Percentiles rank a stretch among this genome's conserved stretches.
Evolutionary conservation across 2,329 filamentous ascomycete genomes (phyloP).

Genomic region (Monilinia fructigena): DNA sequence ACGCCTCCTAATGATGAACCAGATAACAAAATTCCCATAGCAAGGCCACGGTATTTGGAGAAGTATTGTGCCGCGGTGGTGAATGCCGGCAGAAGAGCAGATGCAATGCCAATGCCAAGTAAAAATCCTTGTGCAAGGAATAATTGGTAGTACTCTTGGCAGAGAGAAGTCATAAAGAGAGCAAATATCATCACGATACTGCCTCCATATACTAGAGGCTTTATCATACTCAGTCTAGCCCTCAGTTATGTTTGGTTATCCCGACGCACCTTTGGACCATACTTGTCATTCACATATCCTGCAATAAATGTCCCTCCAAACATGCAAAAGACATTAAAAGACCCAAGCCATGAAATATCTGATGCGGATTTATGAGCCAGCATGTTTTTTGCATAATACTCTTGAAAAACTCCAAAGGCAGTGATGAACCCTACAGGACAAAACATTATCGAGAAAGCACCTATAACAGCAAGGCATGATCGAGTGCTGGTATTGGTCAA

Average conservation of each 20-base stretch:
- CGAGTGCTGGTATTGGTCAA: slow-evolving; percentile 6
- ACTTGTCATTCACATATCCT: slow-evolving; percentile 31
- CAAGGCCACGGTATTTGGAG: slow-evolving; percentile 25
- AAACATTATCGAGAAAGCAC: slow-evolving; percentile 33
- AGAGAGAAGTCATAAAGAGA: slow-evolving; percentile 36
- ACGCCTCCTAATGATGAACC: slow-evolving; percentile 42
- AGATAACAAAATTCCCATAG: slow-evolving; percentile 34
- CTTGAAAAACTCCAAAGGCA: no score
- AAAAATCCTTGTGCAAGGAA: slow-evolving; percentile 38
- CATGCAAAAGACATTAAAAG: slow-evolving; percentile 40
- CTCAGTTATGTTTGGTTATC: background rate
- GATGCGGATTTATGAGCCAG: slow-evolving; percentile 34
- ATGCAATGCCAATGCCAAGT: slow-evolving; percentile 30
- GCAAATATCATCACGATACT: slow-evolving; percentile 19
- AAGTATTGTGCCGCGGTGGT: slow-evolving; percentile 27
- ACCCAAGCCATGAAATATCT: slow-evolving; percentile 42
- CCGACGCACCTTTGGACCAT: slow-evolving; percentile 35
- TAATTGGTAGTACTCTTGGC: slow-evolving; percentile 40
- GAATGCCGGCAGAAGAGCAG: slow-evolving; percentile 35
- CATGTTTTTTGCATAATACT: background rate
- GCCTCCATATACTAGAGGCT: background rate
- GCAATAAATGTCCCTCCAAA: slow-evolving; percentile 24
- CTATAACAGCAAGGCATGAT: slow-evolving; percentile 25
- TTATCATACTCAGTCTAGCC: background rate
- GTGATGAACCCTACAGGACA: slow-evolving; percentile 27